Evolutionary conservation across 768 basidiomycete genomes (phyloP), one percentile per base, ranked within the genome.

Genomic region (Tulasnella sp.): DNA sequence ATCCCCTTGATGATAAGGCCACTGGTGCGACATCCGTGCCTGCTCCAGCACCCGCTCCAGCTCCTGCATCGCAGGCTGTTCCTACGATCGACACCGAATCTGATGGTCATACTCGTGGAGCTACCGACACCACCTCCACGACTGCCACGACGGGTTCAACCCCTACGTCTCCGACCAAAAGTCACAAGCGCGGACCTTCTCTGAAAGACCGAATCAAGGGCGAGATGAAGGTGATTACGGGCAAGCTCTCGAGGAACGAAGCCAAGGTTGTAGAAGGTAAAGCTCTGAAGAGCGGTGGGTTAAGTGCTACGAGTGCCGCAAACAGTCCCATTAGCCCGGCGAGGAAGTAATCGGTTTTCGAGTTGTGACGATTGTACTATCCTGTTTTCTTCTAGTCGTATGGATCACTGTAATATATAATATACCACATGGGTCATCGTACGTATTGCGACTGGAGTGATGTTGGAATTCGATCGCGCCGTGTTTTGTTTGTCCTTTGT

Each of bases 201-300:
- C 46, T 76, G 39, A 76, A 52, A 36, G 75, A 76, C 38, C 44
- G 46, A 19, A 24, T 76, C 52, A 46, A 48, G 42, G 75, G 75
- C 5, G 75, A 76, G 52, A 56, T 76, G 75, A 76, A 76, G 12
- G 75, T 76, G 31, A 56, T 76, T 24, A 52, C 75, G 3, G 75
- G 75, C 39, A 76, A 76, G 19, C 38, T 76, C 5, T 52, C 75
- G 44, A n/a, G 24, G 34, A 62, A 76, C 48, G 75, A 76, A 44
- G 46, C 46, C 24, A 76, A 76, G 75, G 48, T 76, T 24, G 75
- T 56, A 24, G 75, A 76, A 58, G 75, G 75, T 24, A 76, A 76
- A 76, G 75, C 75, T 10, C 40, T 76, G 75, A 76, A 76, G 75
- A 76, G 46, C 19, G 75, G 46, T 46, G 75, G 75, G 52, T 36